Conservation (phyloP, 495 filamentous ascomycete genomes). For the Annulohypoxylon bovei region DNA sequence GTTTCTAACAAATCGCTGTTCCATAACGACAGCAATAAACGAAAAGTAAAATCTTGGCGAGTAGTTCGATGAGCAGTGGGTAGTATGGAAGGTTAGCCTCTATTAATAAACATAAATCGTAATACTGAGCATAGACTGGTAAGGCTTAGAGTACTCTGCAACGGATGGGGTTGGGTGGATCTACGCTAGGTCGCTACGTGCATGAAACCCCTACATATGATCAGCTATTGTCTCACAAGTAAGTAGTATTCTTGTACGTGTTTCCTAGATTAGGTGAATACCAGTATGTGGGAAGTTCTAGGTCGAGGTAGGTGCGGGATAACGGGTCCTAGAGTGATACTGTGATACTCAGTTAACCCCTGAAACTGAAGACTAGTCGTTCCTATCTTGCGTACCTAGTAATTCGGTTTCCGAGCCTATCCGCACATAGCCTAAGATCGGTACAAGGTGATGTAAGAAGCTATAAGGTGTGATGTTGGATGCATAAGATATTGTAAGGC, state of each 20-base stretch:
- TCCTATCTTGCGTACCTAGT: too few species aligned
- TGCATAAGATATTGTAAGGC: not conserved
- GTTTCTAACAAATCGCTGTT: slow-evolving; percentile 4
- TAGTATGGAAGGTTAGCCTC: slow-evolving; percentile 6
- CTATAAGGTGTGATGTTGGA: not conserved
- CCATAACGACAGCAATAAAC: slow-evolving; percentile 8
- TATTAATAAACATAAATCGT: slow-evolving; percentile 1
- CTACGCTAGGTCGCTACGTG: not conserved
- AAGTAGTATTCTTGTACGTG: not conserved
- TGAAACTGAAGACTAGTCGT: not conserved
- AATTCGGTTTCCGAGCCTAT: too few species aligned
- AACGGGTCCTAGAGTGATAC: not conserved
- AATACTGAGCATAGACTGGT: not conserved
- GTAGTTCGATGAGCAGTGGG: not conserved
- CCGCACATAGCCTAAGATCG: too few species aligned
- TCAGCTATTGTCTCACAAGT: not conserved
- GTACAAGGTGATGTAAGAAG: slow-evolving; percentile 4
- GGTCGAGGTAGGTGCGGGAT: not conserved
- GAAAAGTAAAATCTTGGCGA: not conserved
- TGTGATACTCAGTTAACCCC: not conserved
- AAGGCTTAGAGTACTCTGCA: not conserved
- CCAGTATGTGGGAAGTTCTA: not conserved
- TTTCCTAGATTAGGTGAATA: not conserved
- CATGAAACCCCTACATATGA: slow-evolving; percentile 5
- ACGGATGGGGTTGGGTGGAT: not conserved